Conservation (phyloP, 495 filamentous ascomycete species). For the Daldinia concentrica region DNA sequence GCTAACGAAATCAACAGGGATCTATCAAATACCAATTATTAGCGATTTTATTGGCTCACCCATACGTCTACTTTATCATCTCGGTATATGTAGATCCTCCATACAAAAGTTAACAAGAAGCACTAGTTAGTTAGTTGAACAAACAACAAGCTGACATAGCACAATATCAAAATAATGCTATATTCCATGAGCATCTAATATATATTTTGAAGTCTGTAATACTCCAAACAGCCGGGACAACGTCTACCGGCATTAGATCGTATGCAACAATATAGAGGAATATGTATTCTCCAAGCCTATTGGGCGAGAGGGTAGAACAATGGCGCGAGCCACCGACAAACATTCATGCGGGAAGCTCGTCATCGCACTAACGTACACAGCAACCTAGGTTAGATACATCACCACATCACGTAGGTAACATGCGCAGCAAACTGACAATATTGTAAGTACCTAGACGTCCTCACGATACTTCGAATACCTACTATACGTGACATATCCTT, state of each 20-base stretch:
- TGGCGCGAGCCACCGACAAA: conserved; percentile 16
- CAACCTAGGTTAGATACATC: not conserved
- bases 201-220: not conserved
- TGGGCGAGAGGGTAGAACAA: conserved; percentile 5
- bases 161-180: not conserved
- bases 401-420: not conserved
- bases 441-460: not conserved
- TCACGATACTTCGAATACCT: not conserved
- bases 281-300: conserved; percentile 20
- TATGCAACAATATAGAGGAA: conserved; percentile 9
- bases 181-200: not conserved
- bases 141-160: not conserved
- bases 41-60: not conserved
- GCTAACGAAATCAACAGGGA: not conserved
- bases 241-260: not conserved
- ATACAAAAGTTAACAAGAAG: not conserved
- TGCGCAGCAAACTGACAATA: not conserved
- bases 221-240: not conserved
- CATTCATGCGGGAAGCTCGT: not conserved
- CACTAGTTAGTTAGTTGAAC: not conserved
- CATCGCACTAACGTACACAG: not conserved
- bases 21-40: not conserved
- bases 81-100: not conserved
- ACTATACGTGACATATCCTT: not conserved
- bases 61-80: not conserved